Percentiles rank a stretch among this genome's conserved stretches.
Evolutionary conservation across 805 yeast genomes (phyloP).

Genomic region (Pichia membranifaciens): DNA sequence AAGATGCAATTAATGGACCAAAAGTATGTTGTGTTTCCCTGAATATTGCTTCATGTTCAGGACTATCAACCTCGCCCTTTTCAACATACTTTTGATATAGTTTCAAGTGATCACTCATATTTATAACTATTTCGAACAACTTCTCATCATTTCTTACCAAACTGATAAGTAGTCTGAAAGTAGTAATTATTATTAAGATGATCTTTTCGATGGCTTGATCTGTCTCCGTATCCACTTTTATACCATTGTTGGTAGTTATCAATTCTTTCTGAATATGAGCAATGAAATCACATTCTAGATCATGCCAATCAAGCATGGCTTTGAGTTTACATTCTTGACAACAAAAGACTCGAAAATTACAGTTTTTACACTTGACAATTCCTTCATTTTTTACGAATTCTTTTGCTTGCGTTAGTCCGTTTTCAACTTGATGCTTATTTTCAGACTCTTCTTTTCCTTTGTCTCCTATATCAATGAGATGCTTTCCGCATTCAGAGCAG

Average conservation of each 20-base stretch:
- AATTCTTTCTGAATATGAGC: constrained; percentile 2
- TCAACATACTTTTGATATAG: constrained; percentile 8
- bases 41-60: constrained; percentile 15
- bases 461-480: background rate
- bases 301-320: constrained; percentile 9
- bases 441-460: background rate
- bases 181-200: constrained; percentile 1
- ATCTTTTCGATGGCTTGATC: background rate
- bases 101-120: constrained; percentile 22
- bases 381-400: background rate
- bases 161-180: constrained; percentile 6
- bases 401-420: background rate
- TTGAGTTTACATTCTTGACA: constrained; percentile 5
- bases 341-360: constrained; percentile 7
- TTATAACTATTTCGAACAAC: background rate
- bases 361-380: constrained; percentile 2
- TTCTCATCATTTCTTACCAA: background rate
- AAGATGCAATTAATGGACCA: constrained; percentile 11
- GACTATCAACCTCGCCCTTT: background rate
- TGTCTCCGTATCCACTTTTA: background rate
- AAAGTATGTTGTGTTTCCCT: constrained; percentile 14
- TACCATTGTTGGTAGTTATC: background rate
- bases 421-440: background rate
- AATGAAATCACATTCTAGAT: constrained; percentile 11
- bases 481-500: constrained; percentile 12